These are phyloP conservation scores for Cardamine resedifolia DNA, from an alignment of 345 rosid species.

Conservation along the genomic window DNA sequence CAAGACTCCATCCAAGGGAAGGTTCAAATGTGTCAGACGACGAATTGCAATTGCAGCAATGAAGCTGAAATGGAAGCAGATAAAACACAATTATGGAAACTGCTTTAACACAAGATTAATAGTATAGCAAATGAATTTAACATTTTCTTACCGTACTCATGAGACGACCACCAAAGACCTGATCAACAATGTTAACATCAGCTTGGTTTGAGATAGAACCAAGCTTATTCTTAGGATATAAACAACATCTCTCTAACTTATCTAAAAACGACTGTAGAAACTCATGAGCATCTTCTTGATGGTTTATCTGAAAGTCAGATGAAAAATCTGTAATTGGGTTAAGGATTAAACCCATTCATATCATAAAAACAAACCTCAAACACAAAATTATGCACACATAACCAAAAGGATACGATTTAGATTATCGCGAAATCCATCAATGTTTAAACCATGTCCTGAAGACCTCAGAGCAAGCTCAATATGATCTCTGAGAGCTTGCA, in stretches of 20 bases:
- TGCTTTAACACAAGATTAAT: background rate
- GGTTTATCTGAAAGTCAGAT: constrained; percentile 50
- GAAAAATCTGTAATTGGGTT: constrained; percentile 53
- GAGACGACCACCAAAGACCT: constrained; percentile 77
- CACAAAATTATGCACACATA: background rate
- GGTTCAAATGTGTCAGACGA: constrained; percentile 63
- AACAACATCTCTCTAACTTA: constrained; percentile 62
- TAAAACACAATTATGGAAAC: background rate
- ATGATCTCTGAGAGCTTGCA: constrained; percentile 58
- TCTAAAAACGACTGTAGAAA: constrained; percentile 74
- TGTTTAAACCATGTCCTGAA: constrained; percentile 57
- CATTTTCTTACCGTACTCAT: constrained; percentile 59
- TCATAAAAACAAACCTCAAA: background rate
- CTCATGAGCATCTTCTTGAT: constrained; percentile 94
- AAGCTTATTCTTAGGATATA: constrained; percentile 34
- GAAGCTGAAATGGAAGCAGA: constrained; percentile 44
- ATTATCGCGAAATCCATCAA: constrained; percentile 53
- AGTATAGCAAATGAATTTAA: background rate
- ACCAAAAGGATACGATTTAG: constrained; percentile 55
- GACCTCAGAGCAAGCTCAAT: constrained; percentile 53
- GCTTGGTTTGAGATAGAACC: constrained; percentile 28
- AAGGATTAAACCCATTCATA: constrained; percentile 38
- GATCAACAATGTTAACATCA: constrained; percentile 56
- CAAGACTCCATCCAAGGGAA: constrained; percentile 67
- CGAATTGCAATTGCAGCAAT: constrained; percentile 64